Evolutionary conservation across 2,329 filamentous ascomycete species (phyloP), one percentile per base, ranked within the genome.

Genomic region (Cladosporium sphaerospermum): DNA sequence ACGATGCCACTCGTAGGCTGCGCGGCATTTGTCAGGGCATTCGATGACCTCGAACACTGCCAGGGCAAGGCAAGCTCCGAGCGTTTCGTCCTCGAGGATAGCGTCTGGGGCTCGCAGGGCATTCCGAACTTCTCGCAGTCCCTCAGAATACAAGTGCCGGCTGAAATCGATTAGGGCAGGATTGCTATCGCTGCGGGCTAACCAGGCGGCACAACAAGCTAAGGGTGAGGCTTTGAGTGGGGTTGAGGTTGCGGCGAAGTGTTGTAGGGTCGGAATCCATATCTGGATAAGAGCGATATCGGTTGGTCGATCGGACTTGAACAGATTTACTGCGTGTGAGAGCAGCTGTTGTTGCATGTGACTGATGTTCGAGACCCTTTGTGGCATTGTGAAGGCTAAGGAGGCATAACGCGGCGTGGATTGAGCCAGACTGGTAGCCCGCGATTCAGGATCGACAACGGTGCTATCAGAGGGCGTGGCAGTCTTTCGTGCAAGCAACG

Each of bases 1-100:
- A 4, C 47, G 47, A 50, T 50, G 47, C 47, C 47, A 50, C 16
- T 42, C 36, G 10, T 50, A 50, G 2, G 47, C 47, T 19, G 37
- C 47, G 1, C 47, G 23, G 14, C 47, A 50, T 7, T 43, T 23
- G 16, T 31, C 39, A 2, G 47, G 47, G 9, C 47, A 50, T n/a
- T 50, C 36, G 14, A 41, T 41, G 8, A 50, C 37, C 31, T 50
- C 47, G 18, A 50, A 50, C 1, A 39, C 47, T 8, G 47, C 37
- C 16, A 50, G 37, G 14, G 47, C 39, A 2, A 50, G 28, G 34
- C 47, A 50, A 9, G 47, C 47, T 5, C 47, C 47, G 8, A 50
- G 47, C 4, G 47, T 50, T 39, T 50, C 47, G 16, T 50, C 47
- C 2, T 50, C 47, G 5, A 28, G 37, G 4, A 43, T 36, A 0